phyloP scores from a whole-genome alignment of 106 monocot genomes.

The Allium cepa region DNA sequence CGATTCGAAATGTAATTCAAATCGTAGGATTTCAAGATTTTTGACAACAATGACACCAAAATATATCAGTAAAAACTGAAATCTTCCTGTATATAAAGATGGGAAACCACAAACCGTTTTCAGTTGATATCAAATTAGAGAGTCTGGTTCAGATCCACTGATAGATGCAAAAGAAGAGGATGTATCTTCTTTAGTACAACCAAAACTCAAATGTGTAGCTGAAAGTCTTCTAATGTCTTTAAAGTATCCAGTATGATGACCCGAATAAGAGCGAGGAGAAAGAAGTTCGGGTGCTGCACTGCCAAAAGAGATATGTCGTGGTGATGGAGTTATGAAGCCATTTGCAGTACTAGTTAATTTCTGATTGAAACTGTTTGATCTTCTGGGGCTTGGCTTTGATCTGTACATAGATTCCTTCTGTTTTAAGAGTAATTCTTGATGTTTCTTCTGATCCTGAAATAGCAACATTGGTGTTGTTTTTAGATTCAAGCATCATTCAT shows the following conservation, averaged over 20 bases:
- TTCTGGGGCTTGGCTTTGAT: conserved; percentile 54
- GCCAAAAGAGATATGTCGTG: conserved; percentile 43
- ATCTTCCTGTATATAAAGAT: background rate
- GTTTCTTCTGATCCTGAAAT: conserved; percentile 78
- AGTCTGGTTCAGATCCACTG: conserved; percentile 77
- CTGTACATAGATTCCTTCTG: conserved; percentile 62
- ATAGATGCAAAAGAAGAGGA: conserved; percentile 74
- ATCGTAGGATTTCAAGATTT: no score
- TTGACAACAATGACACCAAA: background rate
- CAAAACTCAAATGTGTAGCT: conserved; percentile 51
- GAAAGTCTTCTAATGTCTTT: conserved; percentile 50
- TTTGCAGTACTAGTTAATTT: conserved; percentile 29
- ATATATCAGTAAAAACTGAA: no score
- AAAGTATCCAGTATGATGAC: conserved; percentile 55
- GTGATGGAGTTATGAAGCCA: conserved; percentile 51
- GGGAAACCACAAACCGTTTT: background rate
- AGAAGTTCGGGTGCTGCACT: conserved; percentile 69
- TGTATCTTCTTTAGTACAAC: conserved; percentile 55
- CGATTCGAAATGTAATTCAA: background rate
- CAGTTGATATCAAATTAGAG: conserved; percentile 9
- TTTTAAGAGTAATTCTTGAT: conserved; percentile 36
- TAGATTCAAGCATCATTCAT: background rate
- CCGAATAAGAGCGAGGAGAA: conserved; percentile 74
- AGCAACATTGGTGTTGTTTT: background rate
- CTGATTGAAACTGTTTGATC: conserved; percentile 46